Conservation (phyloP, 768 basidiomycete species). For the Pulveroboletus sp. region DNA sequence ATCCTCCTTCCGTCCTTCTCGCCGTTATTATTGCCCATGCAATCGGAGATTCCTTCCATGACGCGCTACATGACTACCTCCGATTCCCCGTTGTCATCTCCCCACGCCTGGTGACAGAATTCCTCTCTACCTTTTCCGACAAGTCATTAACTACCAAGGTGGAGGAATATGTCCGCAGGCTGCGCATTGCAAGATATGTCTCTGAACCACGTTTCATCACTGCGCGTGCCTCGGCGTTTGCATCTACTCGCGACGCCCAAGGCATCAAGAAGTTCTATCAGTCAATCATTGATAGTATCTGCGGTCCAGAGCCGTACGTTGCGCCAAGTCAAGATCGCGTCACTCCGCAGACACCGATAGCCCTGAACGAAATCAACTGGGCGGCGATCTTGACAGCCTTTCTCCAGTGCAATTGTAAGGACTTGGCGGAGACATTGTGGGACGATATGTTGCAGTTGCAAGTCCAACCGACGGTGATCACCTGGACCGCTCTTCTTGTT, state of each 20-base stretch:
- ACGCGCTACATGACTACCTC: constrained; percentile 46
- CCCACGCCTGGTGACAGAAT: constrained; percentile 32
- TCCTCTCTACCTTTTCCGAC: constrained; percentile 39
- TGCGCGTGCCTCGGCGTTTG: constrained; percentile 47
- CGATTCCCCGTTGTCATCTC: constrained; percentile 37
- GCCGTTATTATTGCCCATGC: constrained; percentile 60
- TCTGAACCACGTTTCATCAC: constrained; percentile 47
- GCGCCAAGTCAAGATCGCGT: constrained; percentile 39
- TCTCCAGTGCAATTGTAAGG: constrained; percentile 48
- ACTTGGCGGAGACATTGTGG: constrained; percentile 65
- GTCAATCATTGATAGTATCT: constrained; percentile 47
- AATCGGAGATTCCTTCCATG: constrained; percentile 52
- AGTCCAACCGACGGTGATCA: constrained; percentile 47
- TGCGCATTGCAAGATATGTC: constrained; percentile 51
- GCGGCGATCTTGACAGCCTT: constrained; percentile 63
- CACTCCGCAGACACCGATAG: constrained; percentile 39
- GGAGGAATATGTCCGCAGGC: constrained; percentile 41
- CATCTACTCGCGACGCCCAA: constrained; percentile 29
- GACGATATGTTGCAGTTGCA: constrained; percentile 52
- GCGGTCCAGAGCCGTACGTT: constrained; percentile 51
- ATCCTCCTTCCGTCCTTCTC: constrained; percentile 41
- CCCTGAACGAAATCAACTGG: constrained; percentile 59
- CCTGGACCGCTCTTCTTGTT: constrained; percentile 72
- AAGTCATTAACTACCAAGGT: constrained; percentile 40
- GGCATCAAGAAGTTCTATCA: constrained; percentile 48